Base-by-base conservation (phyloP, 306 rosid species). In the Vigna nakashimae region DNA sequence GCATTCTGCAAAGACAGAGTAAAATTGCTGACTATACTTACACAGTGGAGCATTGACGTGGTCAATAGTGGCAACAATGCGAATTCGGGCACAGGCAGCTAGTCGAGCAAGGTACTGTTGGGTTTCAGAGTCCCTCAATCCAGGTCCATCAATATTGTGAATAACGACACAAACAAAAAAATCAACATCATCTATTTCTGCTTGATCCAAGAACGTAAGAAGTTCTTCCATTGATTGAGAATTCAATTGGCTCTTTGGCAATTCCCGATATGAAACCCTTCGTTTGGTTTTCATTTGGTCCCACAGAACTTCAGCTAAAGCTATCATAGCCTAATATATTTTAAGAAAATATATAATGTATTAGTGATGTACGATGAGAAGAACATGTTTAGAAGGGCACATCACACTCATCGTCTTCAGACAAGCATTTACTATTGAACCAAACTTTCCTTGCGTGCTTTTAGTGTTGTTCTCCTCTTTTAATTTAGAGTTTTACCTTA, bases 111-210 rank as follows among this genome's bases (percentile, higher is more conserved):
- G 92, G 86, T 81, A 85, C 63, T 88, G 96, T 79, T 91, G 98
- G 66, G 89, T 88, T 75, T 92, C 98, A 22, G 88, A 73, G 79
- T 95, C 99, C 77, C 99, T 88, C 78, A 91, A 84, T 50, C 91
- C 98, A 22, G 97, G 96, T 50, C 98, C 99, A 74, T 95, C 98
- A 46, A 95, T 92, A 86, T 95, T 95, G 86, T 95, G 93, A 79
- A 92, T 72, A 69, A 89, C 76, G 68, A 95, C 80, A 75, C 90
- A 92, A 53, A 92, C 74, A 71, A 89, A 82, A 82, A 82, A 80
- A 70, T 78, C 85, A 0, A 28, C 63, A n/a, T 87, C 90, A 60
- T 82, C 91, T 69, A 69, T 76, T 38, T 88, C 84, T 17, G 65
- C 87, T 77, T 81, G 91, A 81, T 88, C 84, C 87, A 95, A 86